Percentiles rank a stretch among this genome's conserved stretches.
phyloP scores from a whole-genome alignment of 768 basidiomycete genomes.

The Boletus sp. region DNA sequence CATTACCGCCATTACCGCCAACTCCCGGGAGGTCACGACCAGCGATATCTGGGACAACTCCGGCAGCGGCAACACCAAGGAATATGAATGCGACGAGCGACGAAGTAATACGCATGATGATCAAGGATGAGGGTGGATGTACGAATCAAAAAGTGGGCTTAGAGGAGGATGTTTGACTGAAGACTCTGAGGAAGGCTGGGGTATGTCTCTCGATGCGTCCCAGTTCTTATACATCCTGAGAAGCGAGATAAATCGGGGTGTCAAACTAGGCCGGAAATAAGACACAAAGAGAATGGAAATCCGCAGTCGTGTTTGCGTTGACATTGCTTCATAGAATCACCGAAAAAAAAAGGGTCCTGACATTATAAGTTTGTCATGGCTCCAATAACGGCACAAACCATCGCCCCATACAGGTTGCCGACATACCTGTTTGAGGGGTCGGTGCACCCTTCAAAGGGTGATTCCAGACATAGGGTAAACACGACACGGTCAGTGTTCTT shows the following conservation, averaged over 20 bases:
- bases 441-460: not conserved
- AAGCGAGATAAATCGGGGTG: not conserved
- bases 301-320: conserved; percentile 5
- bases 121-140: not conserved
- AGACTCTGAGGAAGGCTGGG: not conserved
- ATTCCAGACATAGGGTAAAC: not conserved
- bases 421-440: not conserved
- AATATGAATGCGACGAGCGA: conserved; percentile 1
- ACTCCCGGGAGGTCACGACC: not conserved
- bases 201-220: no score
- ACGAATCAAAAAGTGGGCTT: not conserved
- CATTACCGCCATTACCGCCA: not conserved
- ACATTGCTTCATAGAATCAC: not conserved
- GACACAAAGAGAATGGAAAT: not conserved
- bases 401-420: not conserved
- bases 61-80: conserved; percentile 6
- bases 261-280: not conserved
- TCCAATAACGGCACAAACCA: not conserved
- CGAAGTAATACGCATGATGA: conserved; percentile 10
- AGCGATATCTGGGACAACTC: not conserved
- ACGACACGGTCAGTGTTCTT: not conserved
- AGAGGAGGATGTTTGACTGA: not conserved
- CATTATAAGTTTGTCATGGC: not conserved
- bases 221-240: conserved; percentile 7
- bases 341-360: not conserved